phyloP scores from a whole-genome alignment of 2,329 filamentous ascomycete genomes.

The Emmonsia crescens region DNA sequence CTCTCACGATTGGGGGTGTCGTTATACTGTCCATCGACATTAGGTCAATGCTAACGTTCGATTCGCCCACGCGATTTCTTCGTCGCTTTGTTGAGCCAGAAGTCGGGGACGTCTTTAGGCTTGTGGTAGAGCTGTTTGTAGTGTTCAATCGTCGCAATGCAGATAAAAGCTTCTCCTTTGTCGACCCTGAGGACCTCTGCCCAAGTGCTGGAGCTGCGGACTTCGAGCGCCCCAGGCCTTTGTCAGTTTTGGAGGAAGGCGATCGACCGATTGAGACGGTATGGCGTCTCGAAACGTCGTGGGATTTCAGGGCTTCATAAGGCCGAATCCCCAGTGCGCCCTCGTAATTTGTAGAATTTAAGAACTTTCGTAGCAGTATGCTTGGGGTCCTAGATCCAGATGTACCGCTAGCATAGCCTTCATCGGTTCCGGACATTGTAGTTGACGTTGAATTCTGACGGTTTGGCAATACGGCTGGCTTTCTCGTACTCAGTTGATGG shows the following conservation, averaged over 20 bases:
- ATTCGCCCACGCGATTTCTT: slow-evolving; percentile 17
- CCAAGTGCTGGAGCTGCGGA: neutral
- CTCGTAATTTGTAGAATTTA: slow-evolving; percentile 1
- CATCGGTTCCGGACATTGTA: slow-evolving; percentile 16
- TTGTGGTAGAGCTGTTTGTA: slow-evolving; percentile 2
- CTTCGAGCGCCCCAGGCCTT: neutral
- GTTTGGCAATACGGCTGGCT: slow-evolving; percentile 3
- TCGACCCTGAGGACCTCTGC: slow-evolving; percentile 3
- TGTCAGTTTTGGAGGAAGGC: neutral
- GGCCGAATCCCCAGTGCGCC: neutral
- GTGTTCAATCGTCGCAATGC: slow-evolving; percentile 7
- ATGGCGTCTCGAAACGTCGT: neutral
- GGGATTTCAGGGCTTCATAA: neutral
- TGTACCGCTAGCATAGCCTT: slow-evolving; percentile 20
- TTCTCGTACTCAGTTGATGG: slow-evolving; percentile 9
- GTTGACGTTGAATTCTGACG: slow-evolving; percentile 11
- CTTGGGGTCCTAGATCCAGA: slow-evolving; percentile 10
- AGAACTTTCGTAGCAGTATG: slow-evolving; percentile 6
- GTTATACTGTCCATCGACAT: slow-evolving; percentile 18
- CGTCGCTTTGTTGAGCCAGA: slow-evolving; percentile 13
- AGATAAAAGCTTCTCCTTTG: slow-evolving; percentile 4
- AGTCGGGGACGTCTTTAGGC: slow-evolving; percentile 3
- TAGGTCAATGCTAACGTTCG: slow-evolving; percentile 29
- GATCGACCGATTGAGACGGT: neutral
- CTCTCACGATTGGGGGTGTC: slow-evolving; percentile 26